These are phyloP conservation scores for Peronospora destructor DNA, from an alignment of 352 stramenopile genomes.

Conservation along the genomic window DNA sequence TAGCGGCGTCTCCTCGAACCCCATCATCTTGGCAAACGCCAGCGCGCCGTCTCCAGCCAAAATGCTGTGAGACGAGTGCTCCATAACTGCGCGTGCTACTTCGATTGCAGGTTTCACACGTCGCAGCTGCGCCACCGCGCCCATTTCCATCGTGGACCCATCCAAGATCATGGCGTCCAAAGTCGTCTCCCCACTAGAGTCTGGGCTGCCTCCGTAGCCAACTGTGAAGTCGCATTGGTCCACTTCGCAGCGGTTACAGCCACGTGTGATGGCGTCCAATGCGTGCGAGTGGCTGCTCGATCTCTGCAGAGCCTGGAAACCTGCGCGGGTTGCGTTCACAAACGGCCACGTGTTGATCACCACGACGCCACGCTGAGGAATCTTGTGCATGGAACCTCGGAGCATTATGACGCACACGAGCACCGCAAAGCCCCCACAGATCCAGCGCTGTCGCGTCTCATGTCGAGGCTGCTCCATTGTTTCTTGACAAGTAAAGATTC, in stretches of 20 bases:
- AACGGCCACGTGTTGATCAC: slow-evolving; percentile 86
- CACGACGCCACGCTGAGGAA: slow-evolving; percentile 32
- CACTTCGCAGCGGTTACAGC: slow-evolving; percentile 74
- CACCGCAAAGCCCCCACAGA: slow-evolving; percentile 26
- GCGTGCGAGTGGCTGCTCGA: slow-evolving; percentile 11
- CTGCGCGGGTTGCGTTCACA: slow-evolving; percentile 54
- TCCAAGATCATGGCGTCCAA: slow-evolving; percentile 90
- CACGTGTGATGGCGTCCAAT: slow-evolving; percentile 58
- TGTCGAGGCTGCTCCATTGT: slow-evolving; percentile 23
- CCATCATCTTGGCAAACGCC: slow-evolving; percentile 88
- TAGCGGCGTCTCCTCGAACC: slow-evolving; percentile 71
- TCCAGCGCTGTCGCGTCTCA: slow-evolving; percentile 28
- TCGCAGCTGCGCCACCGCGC: slow-evolving; percentile 73
- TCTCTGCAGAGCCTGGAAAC: slow-evolving; percentile 41
- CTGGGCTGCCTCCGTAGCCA: slow-evolving; percentile 83
- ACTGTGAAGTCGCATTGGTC: slow-evolving; percentile 87
- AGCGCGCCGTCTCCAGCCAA: slow-evolving; percentile 81
- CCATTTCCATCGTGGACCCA: slow-evolving; percentile 76
- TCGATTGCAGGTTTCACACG: slow-evolving; percentile 78
- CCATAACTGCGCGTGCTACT: slow-evolving; percentile 80
- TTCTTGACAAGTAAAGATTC: slow-evolving; percentile 4
- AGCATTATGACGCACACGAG: slow-evolving; percentile 29
- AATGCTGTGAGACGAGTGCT: slow-evolving; percentile 85
- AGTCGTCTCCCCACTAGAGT: slow-evolving; percentile 82
- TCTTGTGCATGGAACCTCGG: slow-evolving; percentile 21